Evolutionary conservation across 2,329 filamentous ascomycete genomes (phyloP).

Genomic region (Fusarium austroafricanum): DNA sequence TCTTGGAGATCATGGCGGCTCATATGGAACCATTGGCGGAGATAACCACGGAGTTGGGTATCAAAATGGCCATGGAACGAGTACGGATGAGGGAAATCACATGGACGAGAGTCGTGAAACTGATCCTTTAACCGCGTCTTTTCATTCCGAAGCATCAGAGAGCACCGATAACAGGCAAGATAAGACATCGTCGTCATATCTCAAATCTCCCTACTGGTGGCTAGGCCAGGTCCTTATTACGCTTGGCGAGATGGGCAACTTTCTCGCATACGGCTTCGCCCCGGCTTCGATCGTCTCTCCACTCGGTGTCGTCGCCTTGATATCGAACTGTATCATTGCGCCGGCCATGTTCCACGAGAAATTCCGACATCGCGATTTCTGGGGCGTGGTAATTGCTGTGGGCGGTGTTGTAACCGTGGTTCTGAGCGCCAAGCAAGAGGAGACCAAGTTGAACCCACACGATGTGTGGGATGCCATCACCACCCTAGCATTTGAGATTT

Average conservation of each 20-base stretch:
- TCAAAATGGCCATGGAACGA: constrained; percentile 28
- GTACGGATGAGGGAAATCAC: constrained; percentile 47
- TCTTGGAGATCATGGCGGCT: constrained; percentile 44
- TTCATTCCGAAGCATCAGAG: constrained; percentile 54
- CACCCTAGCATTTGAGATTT: constrained; percentile 89
- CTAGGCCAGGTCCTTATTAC: constrained; percentile 91
- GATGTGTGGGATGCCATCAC: constrained; percentile 93
- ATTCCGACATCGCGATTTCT: constrained; percentile 85
- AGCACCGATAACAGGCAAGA: constrained; percentile 43
- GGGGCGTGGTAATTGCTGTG: constrained; percentile 89
- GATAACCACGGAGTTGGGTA: constrained; percentile 39
- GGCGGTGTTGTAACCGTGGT: constrained; percentile 92
- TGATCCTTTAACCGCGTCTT: constrained; percentile 64
- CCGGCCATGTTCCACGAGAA: constrained; percentile 92
- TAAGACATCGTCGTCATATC: constrained; percentile 74
- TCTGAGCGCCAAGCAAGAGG: constrained; percentile 87
- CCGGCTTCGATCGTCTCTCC: constrained; percentile 98
- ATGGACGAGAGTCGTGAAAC: constrained; percentile 57
- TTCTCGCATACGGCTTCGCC: constrained; percentile 96
- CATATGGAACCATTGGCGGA: constrained; percentile 52
- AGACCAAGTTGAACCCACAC: constrained; percentile 89
- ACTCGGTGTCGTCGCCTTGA: constrained; percentile 92
- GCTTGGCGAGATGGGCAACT: constrained; percentile 93
- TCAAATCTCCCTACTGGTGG: constrained; percentile 97
- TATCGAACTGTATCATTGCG: constrained; percentile 97